Conservation (phyloP, 2,329 filamentous ascomycete genomes). For the Hypoxylon sp. region DNA sequence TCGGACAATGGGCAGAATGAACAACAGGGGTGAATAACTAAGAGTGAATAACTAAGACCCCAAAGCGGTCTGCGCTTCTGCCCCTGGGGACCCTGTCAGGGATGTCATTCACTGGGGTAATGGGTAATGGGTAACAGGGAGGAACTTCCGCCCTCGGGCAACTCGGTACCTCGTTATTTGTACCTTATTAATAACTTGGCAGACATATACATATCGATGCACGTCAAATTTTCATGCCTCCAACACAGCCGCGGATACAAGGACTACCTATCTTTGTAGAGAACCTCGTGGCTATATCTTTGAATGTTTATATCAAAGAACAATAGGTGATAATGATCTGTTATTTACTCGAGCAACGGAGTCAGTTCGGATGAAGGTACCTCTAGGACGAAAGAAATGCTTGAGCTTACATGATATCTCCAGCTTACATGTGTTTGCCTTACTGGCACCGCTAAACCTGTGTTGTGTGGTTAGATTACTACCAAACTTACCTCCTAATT, state of each 20-base stretch:
- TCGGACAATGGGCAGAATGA: neutral
- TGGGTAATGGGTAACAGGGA: too few relatives aligned
- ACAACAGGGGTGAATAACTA: too few relatives aligned
- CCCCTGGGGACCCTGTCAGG: too few relatives aligned
- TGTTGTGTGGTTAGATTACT: neutral
- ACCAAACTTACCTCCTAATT: too few relatives aligned
- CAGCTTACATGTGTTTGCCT: neutral
- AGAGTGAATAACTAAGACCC: too few relatives aligned
- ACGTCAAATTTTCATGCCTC: neutral
- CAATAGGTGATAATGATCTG: neutral
- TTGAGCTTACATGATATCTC: slow-evolving; percentile 4
- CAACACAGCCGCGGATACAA: neutral
- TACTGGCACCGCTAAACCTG: neutral
- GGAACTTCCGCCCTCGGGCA: slow-evolving; percentile 3
- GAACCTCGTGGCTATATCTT: neutral
- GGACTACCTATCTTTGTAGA: too few relatives aligned
- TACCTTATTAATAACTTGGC: neutral
- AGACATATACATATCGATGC: neutral
- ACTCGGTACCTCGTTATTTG: neutral
- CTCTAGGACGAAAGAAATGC: neutral
- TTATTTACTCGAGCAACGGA: neutral
- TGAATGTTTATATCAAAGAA: neutral
- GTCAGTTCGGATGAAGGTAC: neutral
- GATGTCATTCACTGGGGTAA: neutral
- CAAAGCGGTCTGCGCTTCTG: too few relatives aligned